phyloP scores from a whole-genome alignment of 139 green algal species.

The Chlamydomonas sphaeroides region DNA sequence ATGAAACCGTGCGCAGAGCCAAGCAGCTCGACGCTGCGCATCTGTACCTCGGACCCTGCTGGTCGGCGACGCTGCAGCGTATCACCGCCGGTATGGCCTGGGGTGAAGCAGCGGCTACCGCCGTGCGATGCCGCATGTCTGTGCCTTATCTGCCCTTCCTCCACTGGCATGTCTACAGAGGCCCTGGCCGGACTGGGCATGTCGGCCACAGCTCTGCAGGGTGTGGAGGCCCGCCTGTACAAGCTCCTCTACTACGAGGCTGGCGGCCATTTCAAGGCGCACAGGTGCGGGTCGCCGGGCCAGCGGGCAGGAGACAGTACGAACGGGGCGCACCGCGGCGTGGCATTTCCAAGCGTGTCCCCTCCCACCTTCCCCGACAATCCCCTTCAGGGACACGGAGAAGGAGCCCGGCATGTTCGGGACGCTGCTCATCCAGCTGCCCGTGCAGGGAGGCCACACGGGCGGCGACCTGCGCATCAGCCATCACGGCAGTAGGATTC shows the following conservation, averaged over 20 bases:
- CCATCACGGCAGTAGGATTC: not conserved
- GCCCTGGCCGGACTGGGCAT: not conserved
- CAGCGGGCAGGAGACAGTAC: constrained; percentile 24
- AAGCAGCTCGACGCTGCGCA: no score
- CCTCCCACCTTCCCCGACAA: no score
- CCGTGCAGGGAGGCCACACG: not conserved
- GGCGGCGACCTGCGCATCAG: not conserved
- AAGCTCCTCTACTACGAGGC: not conserved
- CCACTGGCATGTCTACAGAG: not conserved
- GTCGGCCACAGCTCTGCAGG: no score
- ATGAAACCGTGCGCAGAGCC: not conserved
- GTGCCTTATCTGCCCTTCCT: not conserved
- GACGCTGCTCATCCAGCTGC: not conserved
- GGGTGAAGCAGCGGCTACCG: not conserved
- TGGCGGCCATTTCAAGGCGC: constrained; percentile 29
- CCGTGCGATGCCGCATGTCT: not conserved
- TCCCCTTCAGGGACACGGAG: no score
- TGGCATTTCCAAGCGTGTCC: no score
- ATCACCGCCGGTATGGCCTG: not conserved
- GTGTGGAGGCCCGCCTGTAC: not conserved
- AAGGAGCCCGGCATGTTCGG: not conserved
- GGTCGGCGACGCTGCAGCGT: not conserved
- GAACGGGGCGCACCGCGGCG: no score
- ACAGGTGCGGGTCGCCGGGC: no score
- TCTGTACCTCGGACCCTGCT: not conserved